Base-by-base conservation (phyloP, 2,329 filamentous ascomycete species). In the Beauveria scarabaeidicola region DNA sequence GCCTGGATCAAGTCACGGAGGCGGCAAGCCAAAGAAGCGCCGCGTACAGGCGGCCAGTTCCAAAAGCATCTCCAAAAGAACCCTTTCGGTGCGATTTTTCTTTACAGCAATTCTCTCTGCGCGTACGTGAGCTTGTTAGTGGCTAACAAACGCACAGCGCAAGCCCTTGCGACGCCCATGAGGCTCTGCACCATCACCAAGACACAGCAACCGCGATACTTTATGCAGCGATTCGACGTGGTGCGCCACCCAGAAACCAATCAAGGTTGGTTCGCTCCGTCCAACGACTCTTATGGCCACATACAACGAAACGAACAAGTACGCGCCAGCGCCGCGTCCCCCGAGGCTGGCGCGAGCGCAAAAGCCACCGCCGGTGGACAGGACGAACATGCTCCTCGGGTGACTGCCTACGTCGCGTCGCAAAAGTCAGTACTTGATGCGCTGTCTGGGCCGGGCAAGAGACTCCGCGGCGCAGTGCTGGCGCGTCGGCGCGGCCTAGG, bases 211-310 rank as follows among this genome's bases (percentile, higher is more conserved):
- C 88, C 88, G 1, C 71, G 70, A 15, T 84, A 80, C 66, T 87
- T 90, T 67, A 73, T 90, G 5, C 81, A 88, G 58, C 75, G 81
- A 36, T 85, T 90, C 61, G 77, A 79, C 29, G 66, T 84, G 2
- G 73, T 84, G 13, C 67, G 73, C 1, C 79, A 88, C 59, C 85
- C 85, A 0, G 72, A 77, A 10, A 82, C 80, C 0, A 67, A 70
- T 0, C 65, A 73, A 2, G 74, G 79, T 0, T 89, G 83, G 82
- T 82, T 79, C 69, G 74, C 84, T 17, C 86, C 85, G 0, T 74
- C 71, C 9, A 74, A 72, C 43, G 63, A 77, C 15, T 63, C 70
- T 2, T 69, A 73, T 47, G 63, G 67, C n/a, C 59, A 66, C 52
- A 62, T 70, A 53, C 58, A 66, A 38, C 23, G 17, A 21, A 52